Evolutionary conservation across 2,329 filamentous ascomycete species (phyloP).

Genomic region (Botryotinia calthae): DNA sequence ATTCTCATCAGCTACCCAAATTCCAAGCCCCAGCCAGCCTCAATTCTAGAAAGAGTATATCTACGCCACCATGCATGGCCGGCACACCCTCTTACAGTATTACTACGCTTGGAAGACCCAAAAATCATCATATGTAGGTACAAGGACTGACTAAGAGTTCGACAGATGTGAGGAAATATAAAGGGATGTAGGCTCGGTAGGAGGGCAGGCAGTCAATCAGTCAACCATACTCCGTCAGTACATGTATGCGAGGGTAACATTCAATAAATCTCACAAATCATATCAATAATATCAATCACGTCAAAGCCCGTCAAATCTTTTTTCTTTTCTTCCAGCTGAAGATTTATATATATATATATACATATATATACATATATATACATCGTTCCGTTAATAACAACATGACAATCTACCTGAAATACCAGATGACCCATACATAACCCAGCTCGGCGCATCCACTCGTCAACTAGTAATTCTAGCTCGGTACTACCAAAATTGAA

Average conservation of each 20-base stretch:
- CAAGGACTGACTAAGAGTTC: neutral
- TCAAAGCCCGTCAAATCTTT: no score
- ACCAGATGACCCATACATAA: neutral
- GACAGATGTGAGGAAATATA: no score
- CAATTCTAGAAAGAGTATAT: slow-evolving; percentile 8
- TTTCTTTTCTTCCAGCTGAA: neutral
- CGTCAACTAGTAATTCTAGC: neutral
- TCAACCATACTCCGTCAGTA: neutral
- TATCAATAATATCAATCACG: slow-evolving; percentile 2
- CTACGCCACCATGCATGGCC: slow-evolving; percentile 10
- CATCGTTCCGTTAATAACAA: neutral
- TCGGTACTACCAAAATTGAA: neutral
- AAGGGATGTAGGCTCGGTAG: no score
- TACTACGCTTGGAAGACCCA: neutral
- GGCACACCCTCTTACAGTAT: slow-evolving; percentile 1
- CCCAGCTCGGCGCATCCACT: slow-evolving; percentile 16
- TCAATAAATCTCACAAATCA: neutral
- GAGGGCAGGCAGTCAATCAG: no score
- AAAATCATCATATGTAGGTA: neutral
- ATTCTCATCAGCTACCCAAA: neutral
- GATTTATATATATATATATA: no score
- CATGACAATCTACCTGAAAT: slow-evolving; percentile 2
- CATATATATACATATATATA: neutral
- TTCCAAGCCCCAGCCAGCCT: slow-evolving; percentile 4
- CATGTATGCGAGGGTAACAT: neutral